Evolutionary conservation across 306 rosid genomes (phyloP).

Genomic region (Gastrolobium bilobum): DNA sequence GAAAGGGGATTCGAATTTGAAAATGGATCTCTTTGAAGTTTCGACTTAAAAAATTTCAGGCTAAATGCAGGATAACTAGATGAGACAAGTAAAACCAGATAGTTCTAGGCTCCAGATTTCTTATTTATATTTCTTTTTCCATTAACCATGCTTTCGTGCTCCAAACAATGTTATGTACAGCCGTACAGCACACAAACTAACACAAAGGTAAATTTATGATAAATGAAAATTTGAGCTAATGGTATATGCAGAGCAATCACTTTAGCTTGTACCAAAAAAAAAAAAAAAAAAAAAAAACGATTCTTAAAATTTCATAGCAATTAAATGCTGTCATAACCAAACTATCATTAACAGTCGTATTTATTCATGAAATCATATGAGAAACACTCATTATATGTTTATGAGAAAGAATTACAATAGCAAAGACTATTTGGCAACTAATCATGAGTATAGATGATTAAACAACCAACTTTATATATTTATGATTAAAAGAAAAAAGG

Average conservation of each 20-base stretch:
- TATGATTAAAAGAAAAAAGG: not conserved
- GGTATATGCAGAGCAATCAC: not conserved
- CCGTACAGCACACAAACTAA: not conserved
- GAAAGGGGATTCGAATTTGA: not conserved
- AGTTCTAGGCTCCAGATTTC: not conserved
- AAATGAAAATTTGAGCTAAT: not conserved
- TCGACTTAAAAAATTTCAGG: not conserved
- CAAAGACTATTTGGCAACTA: not conserved
- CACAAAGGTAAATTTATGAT: not conserved
- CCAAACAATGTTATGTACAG: not conserved
- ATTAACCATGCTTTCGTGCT: not conserved
- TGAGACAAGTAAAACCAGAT: constrained; percentile 16
- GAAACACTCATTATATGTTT: not conserved
- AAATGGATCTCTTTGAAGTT: not conserved
- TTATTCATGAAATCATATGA: not conserved
- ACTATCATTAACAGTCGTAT: not conserved
- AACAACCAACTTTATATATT: not conserved
- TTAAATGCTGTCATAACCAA: not conserved
- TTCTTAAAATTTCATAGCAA: not conserved
- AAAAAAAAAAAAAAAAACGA: not conserved
- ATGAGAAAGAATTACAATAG: not conserved
- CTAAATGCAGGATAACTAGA: not conserved
- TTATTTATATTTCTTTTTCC: not conserved
- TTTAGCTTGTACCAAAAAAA: not conserved
- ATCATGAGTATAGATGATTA: not conserved